Percentiles rank a stretch among this genome's conserved stretches.
phyloP scores from a whole-genome alignment of 2,329 filamentous ascomycete species.

The Escovopsis weberi region DNA sequence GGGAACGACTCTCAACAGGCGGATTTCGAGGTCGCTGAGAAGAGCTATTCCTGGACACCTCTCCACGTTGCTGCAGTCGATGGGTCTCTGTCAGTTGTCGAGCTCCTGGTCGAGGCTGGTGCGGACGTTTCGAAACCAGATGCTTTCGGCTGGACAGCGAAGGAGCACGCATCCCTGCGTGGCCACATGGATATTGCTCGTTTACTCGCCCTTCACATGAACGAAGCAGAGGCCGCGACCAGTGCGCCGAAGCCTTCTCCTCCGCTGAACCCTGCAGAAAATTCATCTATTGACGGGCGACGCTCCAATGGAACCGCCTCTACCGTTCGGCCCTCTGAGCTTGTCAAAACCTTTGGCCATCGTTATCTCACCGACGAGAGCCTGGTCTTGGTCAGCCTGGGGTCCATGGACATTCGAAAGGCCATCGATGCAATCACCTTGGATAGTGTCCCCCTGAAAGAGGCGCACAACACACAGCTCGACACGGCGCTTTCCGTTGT shows the following conservation, averaged over 20 bases:
- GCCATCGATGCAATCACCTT: constrained; percentile 66
- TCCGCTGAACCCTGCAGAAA: constrained; percentile 24
- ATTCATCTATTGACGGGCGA: constrained; percentile 47
- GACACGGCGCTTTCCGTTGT: constrained; percentile 90
- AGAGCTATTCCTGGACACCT: constrained; percentile 87
- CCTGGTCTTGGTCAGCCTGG: constrained; percentile 82
- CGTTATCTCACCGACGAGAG: constrained; percentile 81
- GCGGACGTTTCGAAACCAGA: constrained; percentile 63
- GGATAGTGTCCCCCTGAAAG: constrained; percentile 72
- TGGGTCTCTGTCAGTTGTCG: constrained; percentile 60
- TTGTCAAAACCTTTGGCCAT: constrained; percentile 91
- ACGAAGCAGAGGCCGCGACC: constrained; percentile 16
- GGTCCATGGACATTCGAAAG: constrained; percentile 89
- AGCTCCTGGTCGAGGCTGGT: constrained; percentile 63
- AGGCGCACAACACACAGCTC: constrained; percentile 83
- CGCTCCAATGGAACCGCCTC: constrained; percentile 37
- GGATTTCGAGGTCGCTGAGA: constrained; percentile 64
- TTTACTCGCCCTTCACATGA: constrained; percentile 42
- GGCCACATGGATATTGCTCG: constrained; percentile 74
- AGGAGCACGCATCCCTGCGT: constrained; percentile 80
- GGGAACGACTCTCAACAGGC: constrained; percentile 58
- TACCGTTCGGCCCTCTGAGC: constrained; percentile 45
- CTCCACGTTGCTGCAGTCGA: constrained; percentile 87
- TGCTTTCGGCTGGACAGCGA: constrained; percentile 84
- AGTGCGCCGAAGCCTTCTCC: constrained; percentile 10